Percentiles rank a stretch among this genome's conserved stretches.
These are phyloP conservation scores for Sphagnum magellanicum DNA, from an alignment of 228 moss, liverwort and hornwort species.

Conservation along the genomic window DNA sequence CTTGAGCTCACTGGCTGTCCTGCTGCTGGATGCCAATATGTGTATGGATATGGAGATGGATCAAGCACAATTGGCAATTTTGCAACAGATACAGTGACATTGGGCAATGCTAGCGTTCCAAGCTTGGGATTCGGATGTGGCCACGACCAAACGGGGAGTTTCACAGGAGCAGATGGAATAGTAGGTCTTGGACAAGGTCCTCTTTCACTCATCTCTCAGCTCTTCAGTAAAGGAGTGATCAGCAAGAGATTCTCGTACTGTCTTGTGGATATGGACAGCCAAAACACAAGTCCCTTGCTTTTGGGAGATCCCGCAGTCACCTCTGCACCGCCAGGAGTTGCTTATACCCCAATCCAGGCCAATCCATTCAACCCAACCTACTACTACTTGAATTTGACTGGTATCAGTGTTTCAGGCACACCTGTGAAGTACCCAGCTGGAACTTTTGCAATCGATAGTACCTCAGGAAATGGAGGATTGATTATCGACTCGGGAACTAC, in stretches of 20 bases:
- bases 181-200: conserved; percentile 56
- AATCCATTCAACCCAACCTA: conserved; percentile 44
- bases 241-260: conserved; percentile 65
- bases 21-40: conserved; percentile 29
- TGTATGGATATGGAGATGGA: conserved; percentile 53
- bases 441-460: conserved; percentile 20
- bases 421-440: conserved; percentile 18
- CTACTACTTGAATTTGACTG: conserved; percentile 44
- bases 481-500: conserved; percentile 68
- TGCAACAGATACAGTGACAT: conserved; percentile 38
- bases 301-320: conserved; percentile 33
- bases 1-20: neutral
- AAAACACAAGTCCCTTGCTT: conserved; percentile 28
- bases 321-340: conserved; percentile 17
- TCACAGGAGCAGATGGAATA: conserved; percentile 51
- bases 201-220: conserved; percentile 45
- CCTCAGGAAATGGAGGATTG: conserved; percentile 47
- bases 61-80: conserved; percentile 52
- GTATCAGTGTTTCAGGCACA: conserved; percentile 37
- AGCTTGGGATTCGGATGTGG: conserved; percentile 58
- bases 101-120: conserved; percentile 23
- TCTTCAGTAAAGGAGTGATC: conserved; percentile 19
- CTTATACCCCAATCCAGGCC: conserved; percentile 42
- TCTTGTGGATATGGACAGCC: conserved; percentile 31
- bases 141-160: conserved; percentile 39